Percentiles rank a stretch among this genome's conserved stretches.
These are phyloP conservation scores for Leccinum subtestaceum DNA, from an alignment of 768 basidiomycete genomes.

Conservation along the genomic window DNA sequence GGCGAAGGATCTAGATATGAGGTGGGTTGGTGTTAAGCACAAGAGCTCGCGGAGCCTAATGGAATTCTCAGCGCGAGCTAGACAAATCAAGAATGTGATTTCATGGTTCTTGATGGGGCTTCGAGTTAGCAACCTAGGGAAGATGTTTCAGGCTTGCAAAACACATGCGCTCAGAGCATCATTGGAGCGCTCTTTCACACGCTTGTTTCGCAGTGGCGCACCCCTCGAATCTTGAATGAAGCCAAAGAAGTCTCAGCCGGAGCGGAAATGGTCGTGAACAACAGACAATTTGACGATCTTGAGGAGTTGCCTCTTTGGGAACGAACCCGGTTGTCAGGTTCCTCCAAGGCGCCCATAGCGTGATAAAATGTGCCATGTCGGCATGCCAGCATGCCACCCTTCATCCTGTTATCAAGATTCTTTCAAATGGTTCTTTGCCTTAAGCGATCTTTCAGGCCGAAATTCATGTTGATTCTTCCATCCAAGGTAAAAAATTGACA, in stretches of 20 bases:
- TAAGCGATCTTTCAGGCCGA: not conserved
- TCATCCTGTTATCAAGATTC: not conserved
- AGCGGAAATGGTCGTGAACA: conserved; percentile 19
- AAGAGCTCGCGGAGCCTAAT: conserved; percentile 6
- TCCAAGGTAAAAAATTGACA: not conserved
- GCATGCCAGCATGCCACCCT: too few species aligned
- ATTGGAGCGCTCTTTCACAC: conserved; percentile 12
- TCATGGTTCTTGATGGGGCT: not conserved
- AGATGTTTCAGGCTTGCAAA: conserved; percentile 1
- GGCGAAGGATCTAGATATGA: conserved; percentile 1
- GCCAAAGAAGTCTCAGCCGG: not conserved
- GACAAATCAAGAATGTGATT: conserved; percentile 3
- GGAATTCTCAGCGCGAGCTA: not conserved
- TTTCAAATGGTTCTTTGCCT: not conserved
- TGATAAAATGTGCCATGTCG: not conserved
- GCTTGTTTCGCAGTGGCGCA: conserved; percentile 8
- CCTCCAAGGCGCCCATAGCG: not conserved
- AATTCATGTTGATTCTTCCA: not conserved
- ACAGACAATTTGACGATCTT: conserved; percentile 9
- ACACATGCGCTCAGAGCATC: not conserved
- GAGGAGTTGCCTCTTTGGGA: conserved; percentile 17
- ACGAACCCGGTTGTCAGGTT: not conserved
- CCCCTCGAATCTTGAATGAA: conserved; percentile 8
- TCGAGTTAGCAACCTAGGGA: not conserved
- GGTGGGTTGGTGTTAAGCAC: conserved; percentile 6